Evolutionary conservation across 2,329 filamentous ascomycete genomes (phyloP).

Genomic region (Dactylellina leptospora): DNA sequence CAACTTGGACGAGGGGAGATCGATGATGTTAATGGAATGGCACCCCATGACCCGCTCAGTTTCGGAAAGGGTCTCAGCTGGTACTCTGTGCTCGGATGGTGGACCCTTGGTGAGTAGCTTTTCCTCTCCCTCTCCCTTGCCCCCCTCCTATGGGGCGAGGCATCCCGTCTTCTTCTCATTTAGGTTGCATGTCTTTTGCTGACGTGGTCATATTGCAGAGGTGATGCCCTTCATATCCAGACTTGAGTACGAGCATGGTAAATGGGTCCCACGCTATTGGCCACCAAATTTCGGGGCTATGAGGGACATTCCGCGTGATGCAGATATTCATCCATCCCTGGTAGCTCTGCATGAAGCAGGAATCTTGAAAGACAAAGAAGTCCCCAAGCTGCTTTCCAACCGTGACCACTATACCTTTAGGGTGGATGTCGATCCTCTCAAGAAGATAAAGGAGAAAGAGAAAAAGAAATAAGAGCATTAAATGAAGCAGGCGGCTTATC

Average conservation of each 20-base stretch:
- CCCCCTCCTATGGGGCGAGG: background rate
- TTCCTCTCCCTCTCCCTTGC: background rate
- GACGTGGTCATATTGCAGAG: slow-evolving; percentile 56
- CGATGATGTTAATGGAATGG: slow-evolving; percentile 51
- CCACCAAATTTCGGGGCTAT: slow-evolving; percentile 60
- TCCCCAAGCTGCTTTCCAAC: slow-evolving; percentile 41
- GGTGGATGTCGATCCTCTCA: slow-evolving; percentile 6
- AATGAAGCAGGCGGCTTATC: background rate
- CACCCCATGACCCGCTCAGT: slow-evolving; percentile 59
- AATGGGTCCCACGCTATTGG: slow-evolving; percentile 59
- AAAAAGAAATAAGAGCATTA: slow-evolving; percentile 34
- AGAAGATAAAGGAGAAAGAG: slow-evolving; percentile 14
- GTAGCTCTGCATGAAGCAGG: slow-evolving; percentile 45
- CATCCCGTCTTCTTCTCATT: slow-evolving; percentile 1
- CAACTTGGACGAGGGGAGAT: slow-evolving; percentile 38
- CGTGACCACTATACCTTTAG: slow-evolving; percentile 50
- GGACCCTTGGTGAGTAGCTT: slow-evolving; percentile 58
- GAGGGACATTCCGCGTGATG: slow-evolving; percentile 59
- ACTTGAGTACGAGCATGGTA: slow-evolving; percentile 59
- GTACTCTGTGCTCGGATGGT: slow-evolving; percentile 59
- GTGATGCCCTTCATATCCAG: slow-evolving; percentile 60
- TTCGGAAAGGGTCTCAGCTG: slow-evolving; percentile 58
- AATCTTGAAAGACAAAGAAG: slow-evolving; percentile 34
- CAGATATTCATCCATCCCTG: slow-evolving; percentile 58
- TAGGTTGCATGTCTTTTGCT: slow-evolving; percentile 18